phyloP scores from a whole-genome alignment of 179 eudicot species.

The Gypsophila paniculata region DNA sequence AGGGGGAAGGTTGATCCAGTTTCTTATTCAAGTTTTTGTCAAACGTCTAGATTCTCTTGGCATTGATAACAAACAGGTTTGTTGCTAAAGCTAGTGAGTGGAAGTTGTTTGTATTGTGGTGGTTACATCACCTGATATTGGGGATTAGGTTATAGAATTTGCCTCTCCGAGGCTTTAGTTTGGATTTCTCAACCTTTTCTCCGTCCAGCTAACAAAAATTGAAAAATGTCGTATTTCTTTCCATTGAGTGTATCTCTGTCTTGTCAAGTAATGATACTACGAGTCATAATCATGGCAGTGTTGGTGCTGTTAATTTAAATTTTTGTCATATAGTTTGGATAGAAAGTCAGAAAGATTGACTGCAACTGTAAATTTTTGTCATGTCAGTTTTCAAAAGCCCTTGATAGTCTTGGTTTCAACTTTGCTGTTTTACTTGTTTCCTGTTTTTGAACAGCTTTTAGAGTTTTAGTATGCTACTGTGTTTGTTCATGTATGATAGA shows the following conservation, averaged over 20 bases:
- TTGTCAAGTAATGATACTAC: not conserved
- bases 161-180: not conserved
- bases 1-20: constrained; percentile 60
- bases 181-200: not conserved
- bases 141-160: not conserved
- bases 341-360: not conserved
- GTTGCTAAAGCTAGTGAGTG: constrained; percentile 6
- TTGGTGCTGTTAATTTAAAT: not conserved
- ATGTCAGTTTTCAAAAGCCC: not conserved
- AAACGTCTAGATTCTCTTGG: constrained; percentile 75
- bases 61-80: constrained; percentile 72
- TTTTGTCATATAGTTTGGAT: not conserved
- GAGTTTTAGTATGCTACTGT: constrained; percentile 8
- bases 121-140: not conserved
- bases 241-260: not conserved
- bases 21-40: constrained; percentile 70
- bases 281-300: not conserved
- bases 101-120: constrained; percentile 1
- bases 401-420: not conserved
- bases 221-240: not conserved
- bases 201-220: not conserved
- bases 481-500: not conserved
- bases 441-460: constrained; percentile 14
- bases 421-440: not conserved
- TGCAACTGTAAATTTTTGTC: not conserved